Evolutionary conservation across 148 eudicot species (phyloP).

Genomic region (Rhododendron molle): DNA sequence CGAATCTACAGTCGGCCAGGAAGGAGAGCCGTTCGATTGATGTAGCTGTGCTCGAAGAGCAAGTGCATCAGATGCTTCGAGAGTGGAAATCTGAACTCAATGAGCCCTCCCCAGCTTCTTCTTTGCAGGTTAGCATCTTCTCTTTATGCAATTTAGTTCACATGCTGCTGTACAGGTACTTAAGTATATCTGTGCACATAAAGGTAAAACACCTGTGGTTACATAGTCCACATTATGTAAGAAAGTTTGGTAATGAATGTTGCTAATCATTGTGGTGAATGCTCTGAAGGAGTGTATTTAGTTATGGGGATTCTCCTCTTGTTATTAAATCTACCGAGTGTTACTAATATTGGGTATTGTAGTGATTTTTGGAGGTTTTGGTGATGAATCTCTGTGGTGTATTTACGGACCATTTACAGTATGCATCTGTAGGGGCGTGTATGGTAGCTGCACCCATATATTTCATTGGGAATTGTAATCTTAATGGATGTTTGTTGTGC

Average conservation of each 20-base stretch:
- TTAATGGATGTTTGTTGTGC: not conserved
- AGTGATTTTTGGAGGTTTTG: not conserved
- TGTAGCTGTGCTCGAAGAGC: slow-evolving; percentile 74
- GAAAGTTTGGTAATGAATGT: not conserved
- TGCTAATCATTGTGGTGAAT: not conserved
- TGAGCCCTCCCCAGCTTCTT: slow-evolving; percentile 90
- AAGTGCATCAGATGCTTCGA: slow-evolving; percentile 86
- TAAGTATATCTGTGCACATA: not conserved
- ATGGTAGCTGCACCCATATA: not conserved
- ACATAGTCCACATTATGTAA: not conserved
- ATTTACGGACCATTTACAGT: not conserved
- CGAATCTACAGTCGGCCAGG: slow-evolving; percentile 82
- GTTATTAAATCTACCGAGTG: not conserved
- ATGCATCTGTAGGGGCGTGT: not conserved
- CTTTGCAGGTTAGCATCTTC: slow-evolving; percentile 40
- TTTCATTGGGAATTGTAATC: not conserved
- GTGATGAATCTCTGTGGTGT: not conserved
- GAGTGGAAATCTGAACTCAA: slow-evolving; percentile 95
- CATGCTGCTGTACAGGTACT: not conserved
- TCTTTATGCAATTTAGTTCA: not conserved
- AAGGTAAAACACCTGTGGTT: not conserved
- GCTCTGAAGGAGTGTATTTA: not conserved
- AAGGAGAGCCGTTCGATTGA: slow-evolving; percentile 76
- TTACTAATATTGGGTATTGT: not conserved
- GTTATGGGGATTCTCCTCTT: not conserved